A percentile compares a stretch with the other conserved stretches of the same genome.
Conservation (phyloP, 2,329 filamentous ascomycete genomes). For the Neoarthrinium moseri region DNA sequence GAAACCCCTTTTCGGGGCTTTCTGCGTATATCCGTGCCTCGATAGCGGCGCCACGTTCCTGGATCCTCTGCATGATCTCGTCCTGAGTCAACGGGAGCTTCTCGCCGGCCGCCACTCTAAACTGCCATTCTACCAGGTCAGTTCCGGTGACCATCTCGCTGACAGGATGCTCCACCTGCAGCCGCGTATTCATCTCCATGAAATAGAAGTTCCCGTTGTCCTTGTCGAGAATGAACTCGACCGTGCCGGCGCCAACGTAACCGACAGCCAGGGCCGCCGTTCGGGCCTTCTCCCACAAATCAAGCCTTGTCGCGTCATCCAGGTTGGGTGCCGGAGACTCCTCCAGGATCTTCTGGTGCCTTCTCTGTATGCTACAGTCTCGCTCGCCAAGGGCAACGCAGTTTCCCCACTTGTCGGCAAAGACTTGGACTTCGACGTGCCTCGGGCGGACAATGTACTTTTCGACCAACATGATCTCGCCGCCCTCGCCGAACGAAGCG, state of each 20-base stretch:
- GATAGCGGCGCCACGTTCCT: slow-evolving; percentile 78
- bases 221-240: slow-evolving; percentile 88
- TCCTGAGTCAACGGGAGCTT: slow-evolving; percentile 54
- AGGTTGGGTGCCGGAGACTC: slow-evolving; percentile 78
- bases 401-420: slow-evolving; percentile 77
- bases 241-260: slow-evolving; percentile 88
- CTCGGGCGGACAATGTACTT: slow-evolving; percentile 76
- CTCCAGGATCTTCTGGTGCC: slow-evolving; percentile 90
- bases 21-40: slow-evolving; percentile 97
- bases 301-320: slow-evolving; percentile 54
- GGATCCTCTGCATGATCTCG: slow-evolving; percentile 73
- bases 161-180: slow-evolving; percentile 97
- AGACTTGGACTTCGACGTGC: slow-evolving; percentile 89
- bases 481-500: slow-evolving; percentile 76
- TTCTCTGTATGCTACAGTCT: slow-evolving; percentile 82
- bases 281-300: slow-evolving; percentile 66
- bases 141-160: slow-evolving; percentile 69
- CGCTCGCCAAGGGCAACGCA: slow-evolving; percentile 84
- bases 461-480: slow-evolving; percentile 82
- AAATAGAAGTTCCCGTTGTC: slow-evolving; percentile 79
- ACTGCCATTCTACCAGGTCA: slow-evolving; percentile 92
- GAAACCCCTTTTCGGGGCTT: slow-evolving; percentile 86
- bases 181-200: slow-evolving; percentile 80
- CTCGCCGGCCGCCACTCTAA: slow-evolving; percentile 67
- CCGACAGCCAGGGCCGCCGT: slow-evolving; percentile 70